phyloP scores from a whole-genome alignment of 192 early-diverging fungal species.

The Entophlyctis luteolus region DNA sequence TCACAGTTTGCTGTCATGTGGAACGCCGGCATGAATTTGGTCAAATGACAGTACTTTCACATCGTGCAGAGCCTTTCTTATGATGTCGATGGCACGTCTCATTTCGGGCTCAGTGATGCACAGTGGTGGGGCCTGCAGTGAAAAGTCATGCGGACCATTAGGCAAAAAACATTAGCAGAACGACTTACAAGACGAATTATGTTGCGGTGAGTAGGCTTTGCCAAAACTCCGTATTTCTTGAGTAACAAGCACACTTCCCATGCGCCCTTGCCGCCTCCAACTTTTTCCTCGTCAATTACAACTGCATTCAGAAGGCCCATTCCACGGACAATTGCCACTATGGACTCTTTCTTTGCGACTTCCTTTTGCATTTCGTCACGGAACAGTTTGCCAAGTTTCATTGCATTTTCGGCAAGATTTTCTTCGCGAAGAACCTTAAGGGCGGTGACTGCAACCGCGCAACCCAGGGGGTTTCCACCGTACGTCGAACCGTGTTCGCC shows the following conservation, averaged over 20 bases:
- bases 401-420: slow-evolving; percentile 74
- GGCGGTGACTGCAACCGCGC: slow-evolving; percentile 90
- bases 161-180: background rate
- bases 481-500: slow-evolving; percentile 96
- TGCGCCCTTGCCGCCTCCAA: slow-evolving; percentile 76
- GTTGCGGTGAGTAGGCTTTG: slow-evolving; percentile 97
- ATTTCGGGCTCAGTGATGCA: slow-evolving; percentile 92
- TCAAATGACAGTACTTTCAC: slow-evolving; percentile 53
- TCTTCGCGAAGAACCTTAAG: slow-evolving; percentile 94
- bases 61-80: slow-evolving; percentile 73
- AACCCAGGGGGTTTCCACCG: slow-evolving; percentile 94
- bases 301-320: slow-evolving; percentile 94
- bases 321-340: slow-evolving; percentile 66
- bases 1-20: background rate
- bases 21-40: slow-evolving; percentile 56
- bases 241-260: slow-evolving; percentile 94
- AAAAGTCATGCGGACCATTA: background rate
- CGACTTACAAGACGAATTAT: slow-evolving; percentile 78
- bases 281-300: slow-evolving; percentile 80
- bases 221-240: slow-evolving; percentile 87
- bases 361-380: slow-evolving; percentile 63
- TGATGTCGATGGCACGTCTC: slow-evolving; percentile 71
- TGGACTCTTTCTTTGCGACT: slow-evolving; percentile 62
- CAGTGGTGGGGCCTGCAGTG: slow-evolving; percentile 72
- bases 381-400: slow-evolving; percentile 79